A percentile compares a stretch with the other conserved stretches of the same genome.
phyloP scores from a whole-genome alignment of 2,329 filamentous ascomycete species.

The Hymenoscyphus linearis region DNA sequence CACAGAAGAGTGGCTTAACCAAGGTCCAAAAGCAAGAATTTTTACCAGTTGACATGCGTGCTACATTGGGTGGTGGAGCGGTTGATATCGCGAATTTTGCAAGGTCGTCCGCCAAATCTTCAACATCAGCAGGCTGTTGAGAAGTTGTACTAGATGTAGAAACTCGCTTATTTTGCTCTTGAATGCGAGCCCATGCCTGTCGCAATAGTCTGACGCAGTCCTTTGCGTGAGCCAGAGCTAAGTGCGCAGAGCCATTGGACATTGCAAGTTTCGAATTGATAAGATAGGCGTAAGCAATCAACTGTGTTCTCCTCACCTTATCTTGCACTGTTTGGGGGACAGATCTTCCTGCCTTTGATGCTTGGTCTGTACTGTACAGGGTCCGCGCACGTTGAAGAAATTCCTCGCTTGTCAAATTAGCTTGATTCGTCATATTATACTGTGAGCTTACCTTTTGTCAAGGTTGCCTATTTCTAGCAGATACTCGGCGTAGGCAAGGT shows the following conservation, averaged over 20 bases:
- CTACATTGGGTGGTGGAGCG: slow-evolving; percentile 35
- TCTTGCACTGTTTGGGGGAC: slow-evolving; percentile 16
- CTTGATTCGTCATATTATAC: background rate
- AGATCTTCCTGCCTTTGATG: slow-evolving; percentile 13
- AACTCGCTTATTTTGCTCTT: slow-evolving; percentile 21
- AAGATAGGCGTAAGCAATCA: slow-evolving; percentile 34
- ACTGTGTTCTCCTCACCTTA: slow-evolving; percentile 23
- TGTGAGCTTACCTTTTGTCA: slow-evolving; percentile 49
- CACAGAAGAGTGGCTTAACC: slow-evolving; percentile 66
- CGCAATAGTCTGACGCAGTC: slow-evolving; percentile 47
- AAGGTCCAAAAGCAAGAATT: slow-evolving; percentile 76
- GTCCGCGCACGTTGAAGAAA: slow-evolving; percentile 25
- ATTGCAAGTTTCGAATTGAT: slow-evolving; percentile 33
- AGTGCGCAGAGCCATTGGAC: slow-evolving; percentile 47
- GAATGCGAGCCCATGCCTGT: slow-evolving; percentile 36
- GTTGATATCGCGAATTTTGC: slow-evolving; percentile 33
- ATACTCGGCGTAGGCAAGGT: slow-evolving; percentile 72
- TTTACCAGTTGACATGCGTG: slow-evolving; percentile 31
- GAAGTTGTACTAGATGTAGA: background rate
- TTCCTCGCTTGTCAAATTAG: slow-evolving; percentile 24
- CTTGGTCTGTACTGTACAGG: slow-evolving; percentile 23
- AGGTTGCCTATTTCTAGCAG: slow-evolving; percentile 60
- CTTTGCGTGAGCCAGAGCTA: slow-evolving; percentile 53
- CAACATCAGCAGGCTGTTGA: slow-evolving; percentile 18
- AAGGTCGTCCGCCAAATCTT: slow-evolving; percentile 29